Percentiles rank a stretch among this genome's conserved stretches.
phyloP scores from a whole-genome alignment of 768 basidiomycete genomes.

The Pleurotus giganteus region DNA sequence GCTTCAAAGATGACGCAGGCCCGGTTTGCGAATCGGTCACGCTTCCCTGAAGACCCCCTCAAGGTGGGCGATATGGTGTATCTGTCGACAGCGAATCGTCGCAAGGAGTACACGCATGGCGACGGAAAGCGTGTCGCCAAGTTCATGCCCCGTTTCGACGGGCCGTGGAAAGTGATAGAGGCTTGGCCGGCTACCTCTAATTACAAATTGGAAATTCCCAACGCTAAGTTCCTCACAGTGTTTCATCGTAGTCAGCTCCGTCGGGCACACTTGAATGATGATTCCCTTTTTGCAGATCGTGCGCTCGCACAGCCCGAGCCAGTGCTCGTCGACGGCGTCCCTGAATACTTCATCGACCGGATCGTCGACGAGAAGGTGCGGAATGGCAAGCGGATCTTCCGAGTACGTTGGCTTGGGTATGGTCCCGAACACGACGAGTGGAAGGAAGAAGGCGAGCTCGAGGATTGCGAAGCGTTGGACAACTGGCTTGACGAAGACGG shows the following conservation, averaged over 20 bases:
- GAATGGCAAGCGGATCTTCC: slow-evolving; percentile 5
- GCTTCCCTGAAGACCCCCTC: slow-evolving; percentile 16
- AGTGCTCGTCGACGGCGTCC: neutral
- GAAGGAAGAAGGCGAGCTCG: neutral
- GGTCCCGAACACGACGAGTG: slow-evolving; percentile 4
- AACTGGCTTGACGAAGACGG: neutral
- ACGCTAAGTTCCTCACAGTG: slow-evolving; percentile 3
- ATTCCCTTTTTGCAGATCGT: neutral
- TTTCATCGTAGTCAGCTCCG: neutral
- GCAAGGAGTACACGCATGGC: slow-evolving; percentile 24
- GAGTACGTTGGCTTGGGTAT: slow-evolving; percentile 10
- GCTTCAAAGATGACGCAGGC: slow-evolving; percentile 24
- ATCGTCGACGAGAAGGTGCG: slow-evolving; percentile 8
- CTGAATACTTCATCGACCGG: neutral
- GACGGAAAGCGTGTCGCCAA: slow-evolving; percentile 22
- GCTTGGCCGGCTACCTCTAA: slow-evolving; percentile 19
- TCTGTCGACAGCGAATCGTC: slow-evolving; percentile 16
- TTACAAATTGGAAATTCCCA: slow-evolving; percentile 15
- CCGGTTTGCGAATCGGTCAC: slow-evolving; percentile 16
- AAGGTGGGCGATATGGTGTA: slow-evolving; percentile 13
- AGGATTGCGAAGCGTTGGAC: neutral
- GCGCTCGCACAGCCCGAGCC: neutral
- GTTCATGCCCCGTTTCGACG: slow-evolving; percentile 34
- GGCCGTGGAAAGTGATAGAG: slow-evolving; percentile 22
- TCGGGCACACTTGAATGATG: neutral